Conservation (phyloP, 352 stramenopile species). For the Globisporangium emineosum region DNA sequence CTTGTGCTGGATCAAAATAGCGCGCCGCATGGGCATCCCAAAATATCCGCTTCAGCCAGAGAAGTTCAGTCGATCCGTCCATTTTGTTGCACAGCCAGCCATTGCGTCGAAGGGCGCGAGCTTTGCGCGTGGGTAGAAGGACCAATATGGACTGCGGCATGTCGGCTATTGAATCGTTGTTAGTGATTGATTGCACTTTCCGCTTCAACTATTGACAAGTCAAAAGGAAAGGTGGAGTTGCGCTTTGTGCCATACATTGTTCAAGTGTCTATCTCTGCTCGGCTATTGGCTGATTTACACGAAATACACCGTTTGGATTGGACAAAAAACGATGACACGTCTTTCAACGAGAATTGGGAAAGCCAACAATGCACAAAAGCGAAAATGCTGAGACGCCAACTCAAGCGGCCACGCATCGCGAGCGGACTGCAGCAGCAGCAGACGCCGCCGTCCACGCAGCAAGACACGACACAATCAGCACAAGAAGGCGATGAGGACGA, state of each 20-base stretch:
- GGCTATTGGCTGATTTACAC: background rate
- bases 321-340: too few species aligned
- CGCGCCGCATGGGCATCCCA: background rate
- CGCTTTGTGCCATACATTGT: too few species aligned
- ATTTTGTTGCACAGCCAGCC: background rate
- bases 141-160: background rate
- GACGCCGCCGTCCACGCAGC: background rate
- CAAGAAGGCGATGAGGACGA: slow-evolving; percentile 18
- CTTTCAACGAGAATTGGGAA: too few species aligned
- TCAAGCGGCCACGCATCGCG: slow-evolving; percentile 13
- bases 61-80: background rate
- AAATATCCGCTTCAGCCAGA: background rate
- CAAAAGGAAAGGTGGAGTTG: background rate
- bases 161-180: background rate
- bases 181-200: background rate
- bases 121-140: background rate
- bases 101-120: background rate
- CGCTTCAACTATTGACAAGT: background rate
- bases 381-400: slow-evolving; percentile 16
- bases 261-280: background rate
- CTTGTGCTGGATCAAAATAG: background rate
- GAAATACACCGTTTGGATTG: background rate
- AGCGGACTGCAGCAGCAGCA: background rate
- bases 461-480: background rate
- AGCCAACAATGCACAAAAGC: background rate